Conservation (phyloP, 1,284 basidiomycete genomes). For the Sanghuangporus weigelae region DNA sequence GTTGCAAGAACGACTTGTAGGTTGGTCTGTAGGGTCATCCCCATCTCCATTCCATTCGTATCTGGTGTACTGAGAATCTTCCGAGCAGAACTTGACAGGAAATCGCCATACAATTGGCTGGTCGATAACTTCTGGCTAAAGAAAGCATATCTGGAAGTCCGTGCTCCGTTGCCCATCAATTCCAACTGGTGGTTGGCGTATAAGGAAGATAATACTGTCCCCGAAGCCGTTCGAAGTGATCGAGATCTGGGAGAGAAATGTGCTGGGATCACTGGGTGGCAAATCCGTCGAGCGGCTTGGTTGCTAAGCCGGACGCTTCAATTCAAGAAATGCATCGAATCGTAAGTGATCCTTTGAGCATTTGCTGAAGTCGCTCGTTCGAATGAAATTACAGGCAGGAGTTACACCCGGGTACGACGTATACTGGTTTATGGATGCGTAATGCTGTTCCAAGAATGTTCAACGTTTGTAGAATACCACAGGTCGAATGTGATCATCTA, state of each 20-base stretch:
- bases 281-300: constrained; percentile 84
- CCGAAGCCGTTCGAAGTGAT: constrained; percentile 36
- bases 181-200: constrained; percentile 99
- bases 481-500: constrained; percentile 57
- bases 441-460: constrained; percentile 61
- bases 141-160: constrained; percentile 88
- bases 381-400: constrained; percentile 40
- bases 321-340: constrained; percentile 69
- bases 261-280: constrained; percentile 71
- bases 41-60: constrained; percentile 9
- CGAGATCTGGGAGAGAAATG: constrained; percentile 29
- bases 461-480: constrained; percentile 73
- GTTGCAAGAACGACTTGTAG: constrained; percentile 79
- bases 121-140: constrained; percentile 93
- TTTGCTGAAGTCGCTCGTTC: not conserved
- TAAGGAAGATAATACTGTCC: constrained; percentile 53
- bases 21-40: constrained; percentile 37
- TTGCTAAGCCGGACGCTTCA: constrained; percentile 71
- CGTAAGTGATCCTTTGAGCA: constrained; percentile 34
- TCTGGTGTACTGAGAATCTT: not conserved
- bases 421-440: constrained; percentile 59
- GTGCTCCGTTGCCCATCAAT: constrained; percentile 83
- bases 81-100: constrained; percentile 70
- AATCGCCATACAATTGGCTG: constrained; percentile 91
- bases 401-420: constrained; percentile 48